Conservation (phyloP, 345 rosid genomes). For the Syzygium jambos region DNA sequence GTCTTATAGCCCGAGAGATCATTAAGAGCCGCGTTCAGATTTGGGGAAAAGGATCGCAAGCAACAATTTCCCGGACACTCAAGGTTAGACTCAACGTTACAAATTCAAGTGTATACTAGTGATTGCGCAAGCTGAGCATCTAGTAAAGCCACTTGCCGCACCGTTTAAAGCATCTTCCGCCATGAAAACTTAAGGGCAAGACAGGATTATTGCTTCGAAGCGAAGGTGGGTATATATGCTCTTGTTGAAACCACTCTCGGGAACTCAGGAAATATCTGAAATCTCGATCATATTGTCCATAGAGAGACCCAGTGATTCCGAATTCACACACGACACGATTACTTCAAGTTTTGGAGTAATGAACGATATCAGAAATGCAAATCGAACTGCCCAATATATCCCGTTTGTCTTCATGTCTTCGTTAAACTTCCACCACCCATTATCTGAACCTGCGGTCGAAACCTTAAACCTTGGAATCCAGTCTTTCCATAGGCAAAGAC, state of each 20-base stretch:
- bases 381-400: no score
- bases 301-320: neutral
- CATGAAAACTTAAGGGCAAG: neutral
- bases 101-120: neutral
- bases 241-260: no score
- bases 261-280: neutral
- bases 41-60: neutral
- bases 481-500: neutral
- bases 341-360: neutral
- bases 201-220: neutral
- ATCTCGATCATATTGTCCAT: neutral
- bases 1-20: neutral
- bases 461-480: neutral
- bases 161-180: fast-evolving
- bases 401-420: no score
- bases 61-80: neutral
- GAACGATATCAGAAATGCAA: neutral
- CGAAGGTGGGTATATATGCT: neutral
- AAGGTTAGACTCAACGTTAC: neutral
- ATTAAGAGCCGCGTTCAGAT: no score
- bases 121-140: neutral
- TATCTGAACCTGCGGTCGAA: neutral
- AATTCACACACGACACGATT: neutral
- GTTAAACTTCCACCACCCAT: no score
- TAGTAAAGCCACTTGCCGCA: no score